Base-by-base conservation (phyloP, 805 yeast species). In the Candida nemodendra region DNA sequence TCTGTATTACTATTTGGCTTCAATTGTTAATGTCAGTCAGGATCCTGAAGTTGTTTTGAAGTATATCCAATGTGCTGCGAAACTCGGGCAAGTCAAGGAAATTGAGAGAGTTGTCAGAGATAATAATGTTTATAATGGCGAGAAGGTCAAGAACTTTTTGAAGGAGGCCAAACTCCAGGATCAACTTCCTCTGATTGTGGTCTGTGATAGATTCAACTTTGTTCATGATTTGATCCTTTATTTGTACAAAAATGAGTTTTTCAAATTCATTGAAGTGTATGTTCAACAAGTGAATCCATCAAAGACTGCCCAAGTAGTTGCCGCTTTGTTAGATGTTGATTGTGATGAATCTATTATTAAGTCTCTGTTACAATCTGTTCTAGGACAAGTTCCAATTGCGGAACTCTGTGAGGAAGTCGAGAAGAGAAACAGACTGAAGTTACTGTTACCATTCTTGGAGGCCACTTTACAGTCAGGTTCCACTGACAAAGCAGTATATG, bases 271-370 rank as follows among this genome's bases (percentile, higher is more conserved):
- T 65, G 98, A 93, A 69, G 95, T 93, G 33, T 93, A 91, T 57
- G 99, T 93, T 39, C 98, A 93, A 70, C 95, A 89, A 61, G 98
- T 93, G 36, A 93, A 93, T 67, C 96, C 99, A 37, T 72, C 95
- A 7, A 87, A 85, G 62, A 87, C 99, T 13, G 95, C 99, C 5
- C 95, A 90, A 65, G 99, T 93, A 47, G 78, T 93, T 56, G 99
- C 96, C 45, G 98, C 95, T 31, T 74, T 93, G 57, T 72, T 93
- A 50, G 99, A 93, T 62, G 98, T 93, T 51, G 99, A 93, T 65
- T 90, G 97, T 68, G 98, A 93, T 52, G 99, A 93, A 65, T 65
- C 68, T 40, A 83, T 88, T 53, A 88, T 93, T 61, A 84, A 87
- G 69, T 74, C 77, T 38, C 71, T 93, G 56, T 74, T 93, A 52